These are phyloP conservation scores for Thelonectria olida DNA, from an alignment of 2,329 filamentous ascomycete genomes.

Conservation along the genomic window DNA sequence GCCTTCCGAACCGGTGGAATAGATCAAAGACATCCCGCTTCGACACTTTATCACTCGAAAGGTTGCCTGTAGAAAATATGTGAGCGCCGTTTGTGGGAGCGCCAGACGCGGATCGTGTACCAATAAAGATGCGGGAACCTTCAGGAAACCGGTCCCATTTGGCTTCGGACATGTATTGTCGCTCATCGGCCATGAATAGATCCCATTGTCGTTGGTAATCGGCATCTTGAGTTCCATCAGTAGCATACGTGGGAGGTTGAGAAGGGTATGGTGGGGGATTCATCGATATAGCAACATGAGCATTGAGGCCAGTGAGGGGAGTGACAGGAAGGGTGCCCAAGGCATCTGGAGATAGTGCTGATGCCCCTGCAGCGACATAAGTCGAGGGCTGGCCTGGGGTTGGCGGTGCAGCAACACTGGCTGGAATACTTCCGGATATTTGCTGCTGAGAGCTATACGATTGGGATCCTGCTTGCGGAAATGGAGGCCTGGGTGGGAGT, in stretches of 20 bases:
- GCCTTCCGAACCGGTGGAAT: conserved; percentile 83
- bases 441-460: conserved; percentile 51
- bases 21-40: conserved; percentile 94
- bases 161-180: conserved; percentile 78
- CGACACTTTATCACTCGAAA: conserved; percentile 91
- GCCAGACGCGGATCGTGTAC: conserved; percentile 57
- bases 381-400: conserved; percentile 46
- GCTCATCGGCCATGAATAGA: conserved; percentile 76
- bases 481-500: conserved; percentile 58
- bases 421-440: conserved; percentile 43
- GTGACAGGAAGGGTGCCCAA: conserved; percentile 43
- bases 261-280: conserved; percentile 45
- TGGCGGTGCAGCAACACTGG: conserved; percentile 41
- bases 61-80: conserved; percentile 71
- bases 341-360: conserved; percentile 44
- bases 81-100: conserved; percentile 37
- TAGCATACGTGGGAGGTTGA: conserved; percentile 39
- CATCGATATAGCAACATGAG: conserved; percentile 40
- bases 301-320: conserved; percentile 42
- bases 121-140: conserved; percentile 82
- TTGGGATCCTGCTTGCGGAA: conserved; percentile 49
- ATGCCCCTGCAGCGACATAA: conserved; percentile 45
- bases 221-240: conserved; percentile 47
- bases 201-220: conserved; percentile 75
- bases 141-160: conserved; percentile 84